Base-by-base conservation (phyloP, 805 yeast species). In the Yamadazyma scolyti region DNA sequence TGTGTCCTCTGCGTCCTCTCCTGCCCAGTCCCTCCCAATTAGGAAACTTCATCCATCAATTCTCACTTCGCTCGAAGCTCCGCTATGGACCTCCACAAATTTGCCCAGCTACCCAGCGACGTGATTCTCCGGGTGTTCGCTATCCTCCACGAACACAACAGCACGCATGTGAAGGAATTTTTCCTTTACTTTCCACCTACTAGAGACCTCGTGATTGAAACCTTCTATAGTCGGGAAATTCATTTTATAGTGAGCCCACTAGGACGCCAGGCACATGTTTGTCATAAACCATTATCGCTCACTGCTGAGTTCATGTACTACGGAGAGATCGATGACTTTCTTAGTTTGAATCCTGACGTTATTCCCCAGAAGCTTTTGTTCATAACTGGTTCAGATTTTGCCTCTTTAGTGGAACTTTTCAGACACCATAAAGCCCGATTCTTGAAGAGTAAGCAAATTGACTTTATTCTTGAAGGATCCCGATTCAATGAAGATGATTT, bases 241-340 rank as follows among this genome's bases (percentile, higher is more conserved):
- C 67, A 61, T 32, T 52, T 61, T 16, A 42, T 58, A 2, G 39
- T 62, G 8, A 43, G 58, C 7, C 67, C 68, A 3, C 27, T 24
- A 17, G 16, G 23, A 9, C 31, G 16, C 31, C 44, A 30, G 33
- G 30, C 20, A 24, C 40, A 31, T 30, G 35, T 25, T n/a, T 28
- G 32, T 20, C 20, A 28, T 17, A 25, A 13, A 16, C 22, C 24
- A 6, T 23, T 21, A 11, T 26, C 30, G 12, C 34, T 33, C 8
- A 27, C 44, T 2, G 30, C 31, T 20, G 50, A 43, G 26, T 45
- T 62, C 15, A 37, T 35, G 17, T 49, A 52, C 10, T 58, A 29
- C 33, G 56, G 51, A 13, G 60, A 57, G 28, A 56, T 60, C 30
- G 56, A 48, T 23, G 61, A 56, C 24, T 58, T 61, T 33, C 39